Percentiles rank a stretch among this genome's conserved stretches.
Conservation (phyloP, 1,139 yeast species). For the Suhomyces atakaporum region DNA sequence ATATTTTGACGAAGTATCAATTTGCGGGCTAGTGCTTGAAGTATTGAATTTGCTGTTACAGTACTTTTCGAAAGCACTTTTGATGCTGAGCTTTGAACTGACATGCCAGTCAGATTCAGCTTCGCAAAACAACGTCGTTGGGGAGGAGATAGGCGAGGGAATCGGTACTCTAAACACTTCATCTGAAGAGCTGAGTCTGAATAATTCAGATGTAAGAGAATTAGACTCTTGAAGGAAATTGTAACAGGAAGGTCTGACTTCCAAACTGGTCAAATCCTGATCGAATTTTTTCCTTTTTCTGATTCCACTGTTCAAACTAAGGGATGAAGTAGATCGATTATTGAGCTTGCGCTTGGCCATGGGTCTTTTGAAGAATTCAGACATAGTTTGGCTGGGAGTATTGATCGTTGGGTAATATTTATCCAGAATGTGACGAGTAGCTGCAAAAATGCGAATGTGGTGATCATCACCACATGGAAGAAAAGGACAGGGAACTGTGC, state of each 20-base stretch:
- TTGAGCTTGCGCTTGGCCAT: neutral
- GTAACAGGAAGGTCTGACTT: neutral
- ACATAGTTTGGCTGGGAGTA: neutral
- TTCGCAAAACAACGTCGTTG: too few relatives aligned
- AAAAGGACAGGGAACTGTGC: too few relatives aligned
- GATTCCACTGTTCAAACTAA: neutral
- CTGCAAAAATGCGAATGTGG: neutral
- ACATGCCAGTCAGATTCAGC: too few relatives aligned
- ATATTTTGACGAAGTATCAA: neutral
- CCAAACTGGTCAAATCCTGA: constrained; percentile 5
- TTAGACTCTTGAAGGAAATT: neutral
- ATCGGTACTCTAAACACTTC: too few relatives aligned
- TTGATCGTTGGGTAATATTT: neutral
- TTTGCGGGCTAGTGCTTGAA: neutral
- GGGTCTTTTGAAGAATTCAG: neutral
- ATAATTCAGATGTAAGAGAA: too few relatives aligned
- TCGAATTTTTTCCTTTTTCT: neutral
- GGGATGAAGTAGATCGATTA: too few relatives aligned
- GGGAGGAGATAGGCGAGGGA: too few relatives aligned
- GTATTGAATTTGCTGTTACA: neutral
- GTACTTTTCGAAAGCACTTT: neutral
- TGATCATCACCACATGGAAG: too few relatives aligned
- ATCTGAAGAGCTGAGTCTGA: too few relatives aligned
- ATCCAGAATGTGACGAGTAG: constrained; percentile 1
- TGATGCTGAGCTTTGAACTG: too few relatives aligned